phyloP scores from a whole-genome alignment of 2,329 filamentous ascomycete genomes.

The Sphaceloma murrayae region DNA sequence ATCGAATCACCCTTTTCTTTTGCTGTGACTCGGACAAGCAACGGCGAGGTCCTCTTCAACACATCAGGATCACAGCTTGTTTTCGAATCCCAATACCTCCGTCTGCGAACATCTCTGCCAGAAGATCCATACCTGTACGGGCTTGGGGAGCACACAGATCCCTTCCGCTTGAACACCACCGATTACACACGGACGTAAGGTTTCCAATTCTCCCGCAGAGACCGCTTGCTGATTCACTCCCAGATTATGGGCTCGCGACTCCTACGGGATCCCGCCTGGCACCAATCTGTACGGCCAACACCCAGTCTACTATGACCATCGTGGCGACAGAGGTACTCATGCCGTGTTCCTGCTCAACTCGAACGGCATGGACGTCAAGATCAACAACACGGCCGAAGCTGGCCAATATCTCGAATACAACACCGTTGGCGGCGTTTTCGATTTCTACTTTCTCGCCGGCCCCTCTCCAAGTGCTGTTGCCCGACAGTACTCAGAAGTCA shows the following conservation, averaged over 20 bases:
- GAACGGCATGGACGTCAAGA: slow-evolving; percentile 66
- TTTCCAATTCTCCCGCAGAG: neutral
- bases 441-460: slow-evolving; percentile 48
- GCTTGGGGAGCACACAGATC: slow-evolving; percentile 61
- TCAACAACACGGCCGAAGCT: slow-evolving; percentile 50
- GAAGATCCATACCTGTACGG: slow-evolving; percentile 64
- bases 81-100: slow-evolving; percentile 70
- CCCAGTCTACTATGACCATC: slow-evolving; percentile 66
- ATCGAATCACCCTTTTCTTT: slow-evolving; percentile 57
- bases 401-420: slow-evolving; percentile 72
- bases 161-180: slow-evolving; percentile 55
- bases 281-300: slow-evolving; percentile 65
- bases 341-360: slow-evolving; percentile 62
- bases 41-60: slow-evolving; percentile 57
- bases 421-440: slow-evolving; percentile 64
- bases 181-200: slow-evolving; percentile 54
- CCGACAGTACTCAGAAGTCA: slow-evolving; percentile 42
- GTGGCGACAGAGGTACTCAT: slow-evolving; percentile 47
- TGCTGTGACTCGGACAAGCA: slow-evolving; percentile 47
- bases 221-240: neutral
- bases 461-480: slow-evolving; percentile 39
- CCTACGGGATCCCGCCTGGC: slow-evolving; percentile 48
- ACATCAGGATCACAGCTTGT: slow-evolving; percentile 57
- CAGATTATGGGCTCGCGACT: slow-evolving; percentile 57
- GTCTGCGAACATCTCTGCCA: slow-evolving; percentile 61